Evolutionary conservation across 2,329 filamentous ascomycete genomes (phyloP), one percentile per base, ranked within the genome.

Genomic region (Microcera coccophila): DNA sequence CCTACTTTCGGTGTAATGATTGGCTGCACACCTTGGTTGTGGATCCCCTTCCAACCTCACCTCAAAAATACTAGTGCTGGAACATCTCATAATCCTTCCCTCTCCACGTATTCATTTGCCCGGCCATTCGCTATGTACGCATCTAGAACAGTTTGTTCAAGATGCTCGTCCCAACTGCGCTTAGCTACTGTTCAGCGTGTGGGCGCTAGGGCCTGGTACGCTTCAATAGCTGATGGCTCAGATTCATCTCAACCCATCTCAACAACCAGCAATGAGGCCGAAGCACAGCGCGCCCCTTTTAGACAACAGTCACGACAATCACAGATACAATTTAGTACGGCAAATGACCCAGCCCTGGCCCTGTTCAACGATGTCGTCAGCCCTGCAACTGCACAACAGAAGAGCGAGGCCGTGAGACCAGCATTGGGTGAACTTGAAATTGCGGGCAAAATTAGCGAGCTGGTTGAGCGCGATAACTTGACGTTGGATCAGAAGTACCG

Each of bases 351-450:
- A 4, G 59, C 62, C 19, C 33, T 66, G 28, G 62, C 60, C 1
- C 45, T 66, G 14, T 67, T 67, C 57, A 63, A 65, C 35, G 61
- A 66, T 11, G 62, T 66, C n/a, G 61, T 66, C 38, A 58, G 52
- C 12, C 54, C 53, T 12, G 31, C 36, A 15, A 32, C 35, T 26
- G 21, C 32, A 22, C 9, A 22, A 2, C 32, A 42, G 4, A 21
- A 35, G 15, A n/a, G 36, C 36, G 17, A 32, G 22, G 29, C 17
- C 34, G 19, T 19, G 15, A 20, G 29, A 19, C 20, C 49, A 15
- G 38, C 50, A n/a, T 12, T 59, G 19, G 46, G 46, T 4, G 60
- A 63, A 31, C 52, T 60, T 34, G 58, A 67, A 41, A 48, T 66
- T n/a, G 53, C 58, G 2, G 55, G 57, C 24, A 61, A 47, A 37